Evolutionary conservation across 1,284 basidiomycete genomes (phyloP).

Genomic region (Phylloboletellus chloephorus): DNA sequence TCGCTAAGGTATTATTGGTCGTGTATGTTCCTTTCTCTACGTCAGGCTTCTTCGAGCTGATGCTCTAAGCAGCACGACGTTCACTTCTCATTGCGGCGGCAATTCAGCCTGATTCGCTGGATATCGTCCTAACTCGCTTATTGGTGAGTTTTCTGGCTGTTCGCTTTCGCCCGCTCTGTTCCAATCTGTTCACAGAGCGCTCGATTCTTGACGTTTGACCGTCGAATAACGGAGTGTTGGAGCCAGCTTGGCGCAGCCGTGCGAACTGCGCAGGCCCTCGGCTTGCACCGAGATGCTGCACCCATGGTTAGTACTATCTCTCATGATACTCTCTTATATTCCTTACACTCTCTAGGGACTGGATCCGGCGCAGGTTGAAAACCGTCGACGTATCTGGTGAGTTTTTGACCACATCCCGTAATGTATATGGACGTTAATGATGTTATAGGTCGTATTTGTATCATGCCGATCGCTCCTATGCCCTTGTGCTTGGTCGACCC

Average conservation of each 20-base stretch:
- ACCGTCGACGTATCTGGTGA: constrained; percentile 85
- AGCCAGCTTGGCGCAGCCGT: constrained; percentile 90
- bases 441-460: constrained; percentile 77
- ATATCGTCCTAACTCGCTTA: constrained; percentile 83
- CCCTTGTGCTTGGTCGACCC: constrained; percentile 87
- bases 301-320: constrained; percentile 55
- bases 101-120: constrained; percentile 84
- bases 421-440: constrained; percentile 10
- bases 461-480: constrained; percentile 88
- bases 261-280: constrained; percentile 90
- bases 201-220: constrained; percentile 85
- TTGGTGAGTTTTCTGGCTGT: constrained; percentile 48
- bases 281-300: constrained; percentile 87
- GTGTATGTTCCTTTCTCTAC: constrained; percentile 51
- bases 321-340: constrained; percentile 6
- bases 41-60: constrained; percentile 11
- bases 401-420: constrained; percentile 8
- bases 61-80: constrained; percentile 57
- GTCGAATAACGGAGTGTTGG: constrained; percentile 92
- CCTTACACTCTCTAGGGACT: constrained; percentile 48
- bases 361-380: constrained; percentile 79
- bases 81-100: constrained; percentile 85
- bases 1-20: constrained; percentile 92
- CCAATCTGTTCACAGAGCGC: constrained; percentile 56
- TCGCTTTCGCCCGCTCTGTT: constrained; percentile 3